phyloP scores from a whole-genome alignment of 345 rosid genomes.

The Melastoma malabathricum region DNA sequence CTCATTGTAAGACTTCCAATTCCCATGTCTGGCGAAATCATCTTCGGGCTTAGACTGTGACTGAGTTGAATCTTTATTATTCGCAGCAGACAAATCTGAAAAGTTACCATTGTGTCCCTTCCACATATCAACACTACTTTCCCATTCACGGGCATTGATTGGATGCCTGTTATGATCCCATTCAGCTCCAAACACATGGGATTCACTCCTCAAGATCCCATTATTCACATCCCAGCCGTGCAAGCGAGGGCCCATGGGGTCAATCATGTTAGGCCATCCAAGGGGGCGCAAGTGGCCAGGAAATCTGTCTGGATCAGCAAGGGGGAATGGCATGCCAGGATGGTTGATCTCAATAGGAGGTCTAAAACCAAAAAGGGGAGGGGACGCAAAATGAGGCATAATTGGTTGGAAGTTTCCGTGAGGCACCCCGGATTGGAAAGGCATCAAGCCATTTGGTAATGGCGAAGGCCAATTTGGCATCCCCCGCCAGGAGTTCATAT shows the following conservation, averaged over 20 bases:
- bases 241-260: conserved; percentile 63
- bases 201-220: conserved; percentile 65
- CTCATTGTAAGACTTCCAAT: conserved; percentile 26
- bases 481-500: conserved; percentile 81
- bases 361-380: conserved; percentile 64
- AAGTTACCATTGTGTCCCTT: conserved; percentile 54
- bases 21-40: conserved; percentile 26
- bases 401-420: conserved; percentile 67
- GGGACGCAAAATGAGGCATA: conserved; percentile 73
- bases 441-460: conserved; percentile 73
- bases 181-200: conserved; percentile 57
- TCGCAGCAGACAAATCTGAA: conserved; percentile 34
- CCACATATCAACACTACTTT: conserved; percentile 57
- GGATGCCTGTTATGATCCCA: conserved; percentile 81
- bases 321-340: conserved; percentile 67
- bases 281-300: conserved; percentile 71
- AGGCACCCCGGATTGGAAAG: conserved; percentile 76
- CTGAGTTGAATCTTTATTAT: conserved; percentile 47
- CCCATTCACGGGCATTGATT: conserved; percentile 68
- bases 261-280: conserved; percentile 91
- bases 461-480: conserved; percentile 70
- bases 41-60: conserved; percentile 37
- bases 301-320: conserved; percentile 79
- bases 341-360: conserved; percentile 76
- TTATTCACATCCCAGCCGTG: conserved; percentile 90